Evolutionary conservation across 768 basidiomycete genomes (phyloP).

Genomic region (Agrocybe praecox): DNA sequence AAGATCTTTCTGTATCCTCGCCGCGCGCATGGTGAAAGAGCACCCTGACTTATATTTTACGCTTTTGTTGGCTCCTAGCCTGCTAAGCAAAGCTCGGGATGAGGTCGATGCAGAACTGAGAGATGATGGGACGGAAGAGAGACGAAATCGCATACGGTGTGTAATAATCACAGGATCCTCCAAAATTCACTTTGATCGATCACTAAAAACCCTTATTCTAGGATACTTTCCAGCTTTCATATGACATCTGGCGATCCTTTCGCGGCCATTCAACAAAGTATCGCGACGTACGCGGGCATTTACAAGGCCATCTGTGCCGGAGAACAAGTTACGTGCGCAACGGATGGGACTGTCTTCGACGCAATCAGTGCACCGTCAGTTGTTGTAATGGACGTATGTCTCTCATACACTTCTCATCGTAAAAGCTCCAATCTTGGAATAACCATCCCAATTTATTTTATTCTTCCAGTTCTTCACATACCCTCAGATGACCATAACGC

Average conservation of each 20-base stretch:
- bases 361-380: neutral
- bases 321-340: neutral
- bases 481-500: neutral
- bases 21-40: conserved; percentile 4
- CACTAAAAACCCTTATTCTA: no score
- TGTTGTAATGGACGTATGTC: neutral
- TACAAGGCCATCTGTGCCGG: neutral
- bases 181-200: no score
- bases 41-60: conserved; percentile 1
- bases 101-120: neutral
- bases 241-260: neutral
- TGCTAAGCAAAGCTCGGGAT: neutral
- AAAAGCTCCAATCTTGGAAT: no score
- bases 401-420: no score
- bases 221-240: neutral
- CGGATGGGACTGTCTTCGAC: neutral
- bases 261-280: neutral
- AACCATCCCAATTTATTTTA: no score
- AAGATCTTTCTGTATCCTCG: conserved; percentile 7
- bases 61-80: neutral
- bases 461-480: neutral
- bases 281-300: neutral
- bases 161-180: no score
- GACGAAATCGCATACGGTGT: neutral
- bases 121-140: neutral